A percentile compares a stretch with the other conserved stretches of the same genome.
Evolutionary conservation across 495 filamentous ascomycete species (phyloP).

Genomic region (Darksidea phi): DNA sequence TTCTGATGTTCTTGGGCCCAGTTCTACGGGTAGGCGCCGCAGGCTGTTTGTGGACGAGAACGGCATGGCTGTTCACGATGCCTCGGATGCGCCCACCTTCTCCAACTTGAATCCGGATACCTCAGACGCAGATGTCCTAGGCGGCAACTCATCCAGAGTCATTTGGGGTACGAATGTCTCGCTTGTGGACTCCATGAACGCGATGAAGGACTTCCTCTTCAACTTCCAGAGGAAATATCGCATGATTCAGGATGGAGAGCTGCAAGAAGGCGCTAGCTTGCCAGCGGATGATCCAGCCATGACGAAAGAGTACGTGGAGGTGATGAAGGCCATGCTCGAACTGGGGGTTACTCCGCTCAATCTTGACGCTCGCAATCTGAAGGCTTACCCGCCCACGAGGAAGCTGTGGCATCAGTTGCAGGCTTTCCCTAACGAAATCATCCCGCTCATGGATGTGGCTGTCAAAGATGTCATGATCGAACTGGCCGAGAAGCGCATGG

Average conservation of each 20-base stretch:
- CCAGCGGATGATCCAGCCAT: slow-evolving; percentile 57
- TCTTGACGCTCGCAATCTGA: slow-evolving; percentile 84
- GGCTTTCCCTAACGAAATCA: slow-evolving; percentile 89
- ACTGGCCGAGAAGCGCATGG: slow-evolving; percentile 78
- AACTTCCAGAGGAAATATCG: slow-evolving; percentile 92
- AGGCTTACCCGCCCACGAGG: slow-evolving; percentile 83
- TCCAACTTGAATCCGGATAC: slow-evolving; percentile 84
- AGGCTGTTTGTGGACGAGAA: slow-evolving; percentile 80
- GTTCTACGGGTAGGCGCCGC: slow-evolving; percentile 57
- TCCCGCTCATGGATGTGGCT: slow-evolving; percentile 92
- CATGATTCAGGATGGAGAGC: slow-evolving; percentile 79
- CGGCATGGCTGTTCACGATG: slow-evolving; percentile 65
- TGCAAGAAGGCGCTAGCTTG: slow-evolving; percentile 62
- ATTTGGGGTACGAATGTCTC: slow-evolving; percentile 99
- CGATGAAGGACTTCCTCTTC: slow-evolving; percentile 85
- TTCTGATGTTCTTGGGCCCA: slow-evolving; percentile 61
- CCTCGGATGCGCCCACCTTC: slow-evolving; percentile 80
- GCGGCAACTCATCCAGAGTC: slow-evolving; percentile 72
- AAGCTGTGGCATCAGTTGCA: slow-evolving; percentile 95
- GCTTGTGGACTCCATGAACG: slow-evolving; percentile 78
- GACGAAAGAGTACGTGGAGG: slow-evolving; percentile 74
- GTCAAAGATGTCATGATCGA: slow-evolving; percentile 94
- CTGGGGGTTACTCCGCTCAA: slow-evolving; percentile 81
- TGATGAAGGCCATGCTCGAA: slow-evolving; percentile 85
- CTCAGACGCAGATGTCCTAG: slow-evolving; percentile 85